Evolutionary conservation across 1,284 basidiomycete species (phyloP).

Genomic region (Marasmius fiardii): DNA sequence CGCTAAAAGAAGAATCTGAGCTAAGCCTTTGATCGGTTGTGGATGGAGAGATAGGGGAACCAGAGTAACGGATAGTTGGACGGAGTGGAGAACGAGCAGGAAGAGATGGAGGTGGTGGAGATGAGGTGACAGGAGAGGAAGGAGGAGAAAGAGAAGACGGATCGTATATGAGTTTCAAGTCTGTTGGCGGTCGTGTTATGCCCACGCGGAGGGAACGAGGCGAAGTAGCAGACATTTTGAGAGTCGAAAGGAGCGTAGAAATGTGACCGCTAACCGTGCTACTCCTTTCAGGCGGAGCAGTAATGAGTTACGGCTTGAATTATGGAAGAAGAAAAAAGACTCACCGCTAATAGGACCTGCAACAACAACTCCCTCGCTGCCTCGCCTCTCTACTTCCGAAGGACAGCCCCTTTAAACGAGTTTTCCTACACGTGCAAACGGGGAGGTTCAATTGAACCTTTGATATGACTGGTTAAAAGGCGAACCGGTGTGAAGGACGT

Average conservation of each 20-base stretch:
- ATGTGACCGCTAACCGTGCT: neutral
- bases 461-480: neutral
- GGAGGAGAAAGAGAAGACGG: constrained; percentile 10
- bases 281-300: neutral
- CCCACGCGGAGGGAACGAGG: constrained; percentile 5
- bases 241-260: neutral
- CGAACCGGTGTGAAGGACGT: neutral
- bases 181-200: constrained; percentile 22
- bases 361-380: neutral
- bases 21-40: constrained; percentile 12
- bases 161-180: constrained; percentile 8
- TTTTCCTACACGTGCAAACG: neutral
- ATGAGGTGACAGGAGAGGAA: constrained; percentile 18
- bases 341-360: neutral
- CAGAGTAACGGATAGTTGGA: constrained; percentile 24
- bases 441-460: too few species aligned
- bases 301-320: neutral
- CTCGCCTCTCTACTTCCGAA: neutral
- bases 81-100: constrained; percentile 37
- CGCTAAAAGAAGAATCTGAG: constrained; percentile 9
- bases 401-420: neutral
- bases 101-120: constrained; percentile 19
- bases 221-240: neutral
- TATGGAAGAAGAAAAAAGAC: neutral
- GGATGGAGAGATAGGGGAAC: constrained; percentile 16